phyloP scores from a whole-genome alignment of 257 asterid genomes.

The Eustoma russellianum region DNA sequence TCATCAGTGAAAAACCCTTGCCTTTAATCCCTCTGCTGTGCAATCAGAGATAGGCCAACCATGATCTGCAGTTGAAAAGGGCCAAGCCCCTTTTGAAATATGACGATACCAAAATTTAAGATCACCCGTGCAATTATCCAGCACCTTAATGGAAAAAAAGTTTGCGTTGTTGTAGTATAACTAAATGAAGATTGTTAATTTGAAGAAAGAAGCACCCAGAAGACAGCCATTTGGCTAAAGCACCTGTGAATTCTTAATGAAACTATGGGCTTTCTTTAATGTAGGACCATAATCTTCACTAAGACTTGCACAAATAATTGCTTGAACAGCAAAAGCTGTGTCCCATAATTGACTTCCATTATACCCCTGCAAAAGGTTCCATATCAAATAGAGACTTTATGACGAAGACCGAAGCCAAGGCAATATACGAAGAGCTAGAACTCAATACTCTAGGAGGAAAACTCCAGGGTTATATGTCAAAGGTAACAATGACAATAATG shows the following conservation, averaged over 20 bases:
- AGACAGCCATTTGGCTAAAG: neutral
- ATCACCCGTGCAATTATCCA: constrained; percentile 21
- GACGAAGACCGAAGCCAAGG: no score
- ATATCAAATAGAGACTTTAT: no score
- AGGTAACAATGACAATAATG: no score
- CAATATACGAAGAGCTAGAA: no score
- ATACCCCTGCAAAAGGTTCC: constrained; percentile 38
- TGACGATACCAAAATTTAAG: constrained; percentile 49
- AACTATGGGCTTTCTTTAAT: constrained; percentile 46
- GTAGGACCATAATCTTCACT: constrained; percentile 31
- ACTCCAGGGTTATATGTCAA: no score
- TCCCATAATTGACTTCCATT: constrained; percentile 80
- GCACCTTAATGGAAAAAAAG: constrained; percentile 23
- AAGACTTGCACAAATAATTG: constrained; percentile 42
- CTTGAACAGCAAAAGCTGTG: constrained; percentile 51
- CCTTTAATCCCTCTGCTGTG: constrained; percentile 65
- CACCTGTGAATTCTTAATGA: constrained; percentile 60
- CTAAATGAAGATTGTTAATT: no score
- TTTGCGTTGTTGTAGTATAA: no score
- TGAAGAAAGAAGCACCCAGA: no score
- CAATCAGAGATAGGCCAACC: constrained; percentile 72
- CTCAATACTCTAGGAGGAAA: no score
- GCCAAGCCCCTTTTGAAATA: constrained; percentile 69
- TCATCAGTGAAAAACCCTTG: neutral
- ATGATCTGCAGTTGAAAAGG: constrained; percentile 58